These are phyloP conservation scores for Fraxinus baroniana DNA, from an alignment of 305 asterid species.

Conservation along the genomic window DNA sequence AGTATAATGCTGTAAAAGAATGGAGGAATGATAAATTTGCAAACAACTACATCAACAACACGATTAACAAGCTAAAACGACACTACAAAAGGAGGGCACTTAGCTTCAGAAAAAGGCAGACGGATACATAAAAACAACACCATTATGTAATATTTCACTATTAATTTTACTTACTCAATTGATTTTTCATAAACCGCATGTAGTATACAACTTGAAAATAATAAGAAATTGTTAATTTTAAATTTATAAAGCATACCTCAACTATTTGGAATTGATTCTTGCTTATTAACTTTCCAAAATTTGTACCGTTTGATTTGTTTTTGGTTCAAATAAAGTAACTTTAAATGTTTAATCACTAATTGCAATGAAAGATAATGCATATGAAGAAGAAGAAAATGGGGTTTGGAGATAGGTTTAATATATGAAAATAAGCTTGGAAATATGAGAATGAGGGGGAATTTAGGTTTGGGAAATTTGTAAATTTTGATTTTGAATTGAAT, in stretches of 20 bases:
- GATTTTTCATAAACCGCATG: neutral
- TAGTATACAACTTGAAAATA: neutral
- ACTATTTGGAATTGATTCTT: neutral
- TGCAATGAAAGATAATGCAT: neutral
- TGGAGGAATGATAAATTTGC: too few relatives aligned
- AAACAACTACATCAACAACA: neutral
- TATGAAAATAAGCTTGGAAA: neutral
- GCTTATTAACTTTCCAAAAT: neutral
- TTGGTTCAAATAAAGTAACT: neutral
- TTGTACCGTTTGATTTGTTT: neutral
- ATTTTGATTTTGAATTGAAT: neutral
- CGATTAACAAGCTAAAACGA: neutral
- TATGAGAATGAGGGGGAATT: neutral
- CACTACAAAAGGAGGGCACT: neutral
- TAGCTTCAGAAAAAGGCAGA: too few relatives aligned
- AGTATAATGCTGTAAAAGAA: neutral
- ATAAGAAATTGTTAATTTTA: too few relatives aligned
- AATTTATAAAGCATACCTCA: neutral
- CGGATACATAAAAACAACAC: neutral
- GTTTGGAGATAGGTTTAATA: neutral
- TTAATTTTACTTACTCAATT: too few relatives aligned
- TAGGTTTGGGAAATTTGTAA: neutral
- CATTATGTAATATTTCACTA: neutral
- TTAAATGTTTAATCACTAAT: too few relatives aligned
- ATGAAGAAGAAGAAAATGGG: neutral